phyloP scores from a whole-genome alignment of 805 yeast species.

The Nakazawaea wickerhamii region DNA sequence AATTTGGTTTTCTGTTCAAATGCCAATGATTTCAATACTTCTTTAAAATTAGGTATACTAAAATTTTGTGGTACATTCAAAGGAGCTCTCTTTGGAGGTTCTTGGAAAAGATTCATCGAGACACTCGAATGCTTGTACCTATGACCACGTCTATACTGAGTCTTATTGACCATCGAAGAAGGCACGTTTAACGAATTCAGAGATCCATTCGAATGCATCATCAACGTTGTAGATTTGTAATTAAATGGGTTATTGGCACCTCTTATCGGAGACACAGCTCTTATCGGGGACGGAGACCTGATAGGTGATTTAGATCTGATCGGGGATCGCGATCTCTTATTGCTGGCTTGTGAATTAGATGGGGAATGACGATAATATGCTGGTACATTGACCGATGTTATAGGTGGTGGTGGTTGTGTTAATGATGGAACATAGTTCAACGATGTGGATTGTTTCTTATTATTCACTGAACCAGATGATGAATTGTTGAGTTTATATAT shows the following conservation, averaged over 20 bases:
- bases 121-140: constrained; percentile 94
- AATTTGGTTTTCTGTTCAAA: constrained; percentile 53
- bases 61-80: constrained; percentile 54
- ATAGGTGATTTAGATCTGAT: constrained; percentile 22
- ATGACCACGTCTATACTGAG: constrained; percentile 87
- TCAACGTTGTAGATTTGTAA: constrained; percentile 49
- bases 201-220: constrained; percentile 26
- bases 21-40: constrained; percentile 56
- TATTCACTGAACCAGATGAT: constrained; percentile 4
- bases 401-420: constrained; percentile 10
- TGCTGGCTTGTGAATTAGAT: constrained; percentile 7
- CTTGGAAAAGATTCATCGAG: constrained; percentile 92
- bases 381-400: not conserved
- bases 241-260: constrained; percentile 49
- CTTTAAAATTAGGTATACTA: constrained; percentile 68
- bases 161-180: constrained; percentile 26
- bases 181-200: constrained; percentile 7
- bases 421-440: constrained; percentile 12
- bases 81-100: constrained; percentile 73
- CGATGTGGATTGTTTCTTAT: constrained; percentile 2
- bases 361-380: constrained; percentile 1
- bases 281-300: constrained; percentile 21
- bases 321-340: constrained; percentile 19
- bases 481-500: constrained; percentile 4
- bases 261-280: constrained; percentile 28